Percentiles rank a stretch among this genome's conserved stretches.
Evolutionary conservation across 2,329 filamentous ascomycete species (phyloP).

Genomic region (Diplodia mutila): DNA sequence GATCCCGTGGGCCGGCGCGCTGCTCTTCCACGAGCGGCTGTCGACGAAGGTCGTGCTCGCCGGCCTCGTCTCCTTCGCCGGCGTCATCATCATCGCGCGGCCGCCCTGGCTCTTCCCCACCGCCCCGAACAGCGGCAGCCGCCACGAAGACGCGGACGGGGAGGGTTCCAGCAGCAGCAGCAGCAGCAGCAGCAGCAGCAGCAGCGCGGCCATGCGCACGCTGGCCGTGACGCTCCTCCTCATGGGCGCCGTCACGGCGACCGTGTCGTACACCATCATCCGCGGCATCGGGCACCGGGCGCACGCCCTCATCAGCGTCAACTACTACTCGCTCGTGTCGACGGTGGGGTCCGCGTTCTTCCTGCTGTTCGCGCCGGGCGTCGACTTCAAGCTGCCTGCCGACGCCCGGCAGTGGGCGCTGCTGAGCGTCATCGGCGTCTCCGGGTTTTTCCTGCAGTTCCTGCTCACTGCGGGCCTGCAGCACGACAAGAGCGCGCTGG

Average conservation of each 20-base stretch:
- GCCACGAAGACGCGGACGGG: neutral
- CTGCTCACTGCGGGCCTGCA: slow-evolving; percentile 74
- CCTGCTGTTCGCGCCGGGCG: slow-evolving; percentile 58
- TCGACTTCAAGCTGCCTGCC: slow-evolving; percentile 59
- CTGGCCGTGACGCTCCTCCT: slow-evolving; percentile 70
- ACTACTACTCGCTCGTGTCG: slow-evolving; percentile 74
- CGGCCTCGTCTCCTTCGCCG: slow-evolving; percentile 70
- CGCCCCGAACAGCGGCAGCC: too few relatives aligned
- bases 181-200: too few relatives aligned
- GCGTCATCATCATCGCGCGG: slow-evolving; percentile 79
- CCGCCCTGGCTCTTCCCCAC: slow-evolving; percentile 60
- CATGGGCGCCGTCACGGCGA: slow-evolving; percentile 73
- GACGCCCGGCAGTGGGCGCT: slow-evolving; percentile 64
- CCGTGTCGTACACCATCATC: slow-evolving; percentile 73
- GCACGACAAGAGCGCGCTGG: slow-evolving; percentile 64
- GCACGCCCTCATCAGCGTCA: slow-evolving; percentile 78
- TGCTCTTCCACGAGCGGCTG: slow-evolving; percentile 74
- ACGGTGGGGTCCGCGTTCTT: slow-evolving; percentile 65
- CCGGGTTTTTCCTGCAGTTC: slow-evolving; percentile 81
- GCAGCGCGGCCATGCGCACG: slow-evolving; percentile 66
- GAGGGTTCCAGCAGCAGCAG: too few relatives aligned
- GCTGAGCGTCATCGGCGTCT: slow-evolving; percentile 67
- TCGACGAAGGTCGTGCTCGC: slow-evolving; percentile 76
- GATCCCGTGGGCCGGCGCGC: slow-evolving; percentile 76
- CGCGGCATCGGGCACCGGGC: slow-evolving; percentile 77